Base-by-base conservation (phyloP, 106 monocot species). In the Agapanthus africanus region DNA sequence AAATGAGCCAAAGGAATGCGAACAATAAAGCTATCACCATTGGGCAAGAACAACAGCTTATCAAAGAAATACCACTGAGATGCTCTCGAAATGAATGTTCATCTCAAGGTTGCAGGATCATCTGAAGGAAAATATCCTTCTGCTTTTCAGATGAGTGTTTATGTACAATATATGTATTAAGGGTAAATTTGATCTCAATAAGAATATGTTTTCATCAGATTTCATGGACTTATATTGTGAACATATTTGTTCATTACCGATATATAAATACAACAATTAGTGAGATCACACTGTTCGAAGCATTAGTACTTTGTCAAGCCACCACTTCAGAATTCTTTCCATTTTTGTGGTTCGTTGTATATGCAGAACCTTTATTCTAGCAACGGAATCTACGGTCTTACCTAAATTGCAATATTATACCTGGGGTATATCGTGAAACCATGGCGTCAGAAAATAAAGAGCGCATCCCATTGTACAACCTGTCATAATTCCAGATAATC, bases 391-490 rank as follows among this genome's bases (percentile, higher is more conserved):
- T 1, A 4, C n/a, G 10, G 47, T 18, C 47, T 2, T 9, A n/a
- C 3, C 14, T 27, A 56, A 27, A 34, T 7, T 18, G 60, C 16
- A 34, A 35, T 19, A 5, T 9, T 9, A 49, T 66, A 89, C 95
- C 95, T 91, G 95, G 73, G 95, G 95, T 74, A 97, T 91, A 59
- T 91, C 91, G 44, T 62, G 70, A 80, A 97, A 97, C 47, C 91
- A 68, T 68, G 91, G 91, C 40, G 95, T 97, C 70, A 97, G 71
- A 79, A 97, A 97, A 40, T 83, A 63, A 72, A 97, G 95, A 75
- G 95, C 84, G 80, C 88, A 87, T 61, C 68, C 66, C 86, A 97
- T 97, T 59, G 88, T 89, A 64, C 88, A 59, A 72, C 95, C 95
- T 80, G 83, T 91, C 54, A 39, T 83, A 26, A 91, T 82, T 74